A percentile compares a stretch with the other conserved stretches of the same genome.
Conservation (phyloP, 345 rosid species). For the Atalantia buxifolia region DNA sequence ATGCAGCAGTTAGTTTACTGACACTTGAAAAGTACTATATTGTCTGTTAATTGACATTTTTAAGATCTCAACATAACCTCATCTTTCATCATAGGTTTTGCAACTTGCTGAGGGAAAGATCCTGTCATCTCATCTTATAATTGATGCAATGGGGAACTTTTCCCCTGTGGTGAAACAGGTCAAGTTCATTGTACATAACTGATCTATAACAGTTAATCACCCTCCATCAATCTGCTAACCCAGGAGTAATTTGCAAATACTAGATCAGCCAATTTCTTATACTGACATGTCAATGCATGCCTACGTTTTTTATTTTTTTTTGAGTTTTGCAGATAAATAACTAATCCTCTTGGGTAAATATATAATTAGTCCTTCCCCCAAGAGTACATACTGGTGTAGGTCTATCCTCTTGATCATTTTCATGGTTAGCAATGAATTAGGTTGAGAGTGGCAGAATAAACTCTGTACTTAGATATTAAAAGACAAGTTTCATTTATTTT, state of each 20-base stretch:
- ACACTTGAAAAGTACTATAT: background rate
- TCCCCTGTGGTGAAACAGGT: conserved; percentile 96
- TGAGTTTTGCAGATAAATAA: background rate
- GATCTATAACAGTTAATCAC: background rate
- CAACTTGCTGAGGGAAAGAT: conserved; percentile 64
- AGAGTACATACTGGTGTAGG: background rate
- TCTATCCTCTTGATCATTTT: background rate
- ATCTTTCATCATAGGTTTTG: conserved; percentile 43
- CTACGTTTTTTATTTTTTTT: background rate
- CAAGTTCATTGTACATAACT: conserved; percentile 9
- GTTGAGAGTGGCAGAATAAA: background rate
- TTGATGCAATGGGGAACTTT: conserved; percentile 97
- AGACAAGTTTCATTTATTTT: background rate
- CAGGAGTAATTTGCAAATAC: background rate
- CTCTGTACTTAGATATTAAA: background rate
- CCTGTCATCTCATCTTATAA: conserved; percentile 62
- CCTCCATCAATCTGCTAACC: background rate
- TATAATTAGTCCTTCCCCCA: background rate
- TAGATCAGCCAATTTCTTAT: background rate
- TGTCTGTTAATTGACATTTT: background rate
- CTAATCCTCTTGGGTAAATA: background rate
- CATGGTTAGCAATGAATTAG: background rate
- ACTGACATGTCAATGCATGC: background rate
- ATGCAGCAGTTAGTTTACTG: conserved; percentile 65
- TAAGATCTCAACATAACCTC: background rate